Evolutionary conservation across 805 yeast species (phyloP).

Genomic region (Scheffersomyces coipomensis): DNA sequence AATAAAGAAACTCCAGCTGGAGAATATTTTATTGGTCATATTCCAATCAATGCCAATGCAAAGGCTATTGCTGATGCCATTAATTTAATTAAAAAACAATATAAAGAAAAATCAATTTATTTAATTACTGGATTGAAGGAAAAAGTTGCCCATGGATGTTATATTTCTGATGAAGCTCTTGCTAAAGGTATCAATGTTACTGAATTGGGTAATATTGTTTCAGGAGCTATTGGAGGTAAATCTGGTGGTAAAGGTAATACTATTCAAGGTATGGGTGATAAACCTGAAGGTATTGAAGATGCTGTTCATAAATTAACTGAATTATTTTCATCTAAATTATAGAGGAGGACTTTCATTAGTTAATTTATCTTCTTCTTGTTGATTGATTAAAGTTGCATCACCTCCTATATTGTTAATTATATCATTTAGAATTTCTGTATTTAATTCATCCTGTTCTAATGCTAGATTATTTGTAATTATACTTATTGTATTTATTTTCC

Average conservation of each 20-base stretch:
- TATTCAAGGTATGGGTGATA: conserved; percentile 96
- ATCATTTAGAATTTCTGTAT: conserved; percentile 40
- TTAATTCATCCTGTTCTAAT: conserved; percentile 26
- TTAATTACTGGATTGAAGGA: conserved; percentile 70
- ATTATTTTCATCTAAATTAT: conserved; percentile 59
- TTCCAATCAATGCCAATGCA: conserved; percentile 76
- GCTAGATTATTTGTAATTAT: conserved; percentile 57
- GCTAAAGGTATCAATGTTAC: conserved; percentile 71
- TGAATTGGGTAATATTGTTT: conserved; percentile 70
- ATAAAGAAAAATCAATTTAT: conserved; percentile 73
- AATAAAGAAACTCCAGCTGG: conserved; percentile 43
- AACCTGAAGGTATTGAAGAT: conserved; percentile 60
- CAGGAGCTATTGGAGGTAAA: conserved; percentile 84
- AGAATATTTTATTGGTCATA: conserved; percentile 64
- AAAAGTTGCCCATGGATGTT: conserved; percentile 95
- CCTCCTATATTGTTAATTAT: conserved; percentile 44
- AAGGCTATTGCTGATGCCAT: conserved; percentile 94
- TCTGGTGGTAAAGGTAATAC: conserved; percentile 98
- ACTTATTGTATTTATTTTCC: conserved; percentile 68
- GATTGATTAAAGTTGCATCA: conserved; percentile 56
- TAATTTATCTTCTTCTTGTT: conserved; percentile 54
- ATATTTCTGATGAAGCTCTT: conserved; percentile 69
- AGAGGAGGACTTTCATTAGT: conserved; percentile 23
- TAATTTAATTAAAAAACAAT: conserved; percentile 73
- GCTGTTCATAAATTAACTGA: conserved; percentile 74